Conservation (phyloP, 768 basidiomycete genomes). For the Leccinum boreale region DNA sequence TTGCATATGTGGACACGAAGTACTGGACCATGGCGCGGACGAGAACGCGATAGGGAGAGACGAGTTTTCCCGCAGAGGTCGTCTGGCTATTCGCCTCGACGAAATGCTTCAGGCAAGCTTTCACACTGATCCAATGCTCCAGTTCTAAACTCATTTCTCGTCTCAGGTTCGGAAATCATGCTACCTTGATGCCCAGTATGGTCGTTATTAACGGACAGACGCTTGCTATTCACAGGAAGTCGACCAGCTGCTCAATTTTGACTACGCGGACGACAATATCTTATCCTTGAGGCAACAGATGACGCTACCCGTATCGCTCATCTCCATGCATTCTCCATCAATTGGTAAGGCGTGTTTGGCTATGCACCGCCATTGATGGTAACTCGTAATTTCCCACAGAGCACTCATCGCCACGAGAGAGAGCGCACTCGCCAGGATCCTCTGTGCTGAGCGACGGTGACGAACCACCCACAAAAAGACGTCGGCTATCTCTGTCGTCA, state of each 20-base stretch:
- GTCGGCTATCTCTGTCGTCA: constrained; percentile 54
- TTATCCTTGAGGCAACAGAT: constrained; percentile 69
- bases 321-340: constrained; percentile 50
- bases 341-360: constrained; percentile 40
- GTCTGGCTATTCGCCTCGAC: constrained; percentile 76
- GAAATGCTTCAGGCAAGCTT: constrained; percentile 69
- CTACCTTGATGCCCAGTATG: constrained; percentile 10
- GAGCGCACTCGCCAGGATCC: constrained; percentile 30
- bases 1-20: constrained; percentile 71
- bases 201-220: constrained; percentile 12
- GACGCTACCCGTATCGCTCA: constrained; percentile 47
- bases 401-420: constrained; percentile 20
- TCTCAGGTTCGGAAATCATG: constrained; percentile 22
- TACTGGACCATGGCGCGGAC: constrained; percentile 65
- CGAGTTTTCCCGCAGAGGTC: constrained; percentile 69
- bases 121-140: neutral
- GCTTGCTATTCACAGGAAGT: constrained; percentile 52
- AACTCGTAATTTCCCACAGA: constrained; percentile 20
- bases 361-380: neutral
- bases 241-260: constrained; percentile 75
- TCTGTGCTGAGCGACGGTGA: constrained; percentile 47
- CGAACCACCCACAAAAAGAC: constrained; percentile 48
- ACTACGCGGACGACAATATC: constrained; percentile 69
- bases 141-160: constrained; percentile 12
- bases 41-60: constrained; percentile 50